Percentiles rank a stretch among this genome's conserved stretches.
phyloP scores from a whole-genome alignment of 2,329 filamentous ascomycete genomes.

The Pseudopithomyces maydicus region DNA sequence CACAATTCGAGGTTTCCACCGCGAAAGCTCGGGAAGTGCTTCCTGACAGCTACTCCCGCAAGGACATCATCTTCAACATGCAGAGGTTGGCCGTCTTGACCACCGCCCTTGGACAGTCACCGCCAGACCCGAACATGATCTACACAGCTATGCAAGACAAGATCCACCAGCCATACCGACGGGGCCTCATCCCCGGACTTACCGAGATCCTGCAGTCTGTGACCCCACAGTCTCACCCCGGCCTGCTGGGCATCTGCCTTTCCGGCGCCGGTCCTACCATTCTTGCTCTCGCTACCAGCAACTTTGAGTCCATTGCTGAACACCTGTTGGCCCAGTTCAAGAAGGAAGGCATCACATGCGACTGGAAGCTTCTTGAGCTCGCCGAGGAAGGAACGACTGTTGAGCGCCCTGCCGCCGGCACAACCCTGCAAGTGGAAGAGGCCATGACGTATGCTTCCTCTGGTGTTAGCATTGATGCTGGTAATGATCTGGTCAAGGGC shows the following conservation, averaged over 20 bases:
- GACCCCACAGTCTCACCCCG: constrained; percentile 83
- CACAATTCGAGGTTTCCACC: constrained; percentile 94
- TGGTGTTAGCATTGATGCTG: constrained; percentile 91
- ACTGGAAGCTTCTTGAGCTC: constrained; percentile 87
- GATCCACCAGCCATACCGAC: constrained; percentile 94
- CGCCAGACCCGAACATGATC: constrained; percentile 90
- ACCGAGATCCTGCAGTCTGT: constrained; percentile 90
- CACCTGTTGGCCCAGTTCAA: constrained; percentile 78
- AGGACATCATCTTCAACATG: constrained; percentile 93
- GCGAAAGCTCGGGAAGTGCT: constrained; percentile 87
- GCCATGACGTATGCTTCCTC: constrained; percentile 86
- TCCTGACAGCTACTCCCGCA: constrained; percentile 76
- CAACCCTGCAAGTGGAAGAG: constrained; percentile 28
- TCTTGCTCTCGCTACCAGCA: constrained; percentile 84
- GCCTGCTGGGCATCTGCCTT: constrained; percentile 90
- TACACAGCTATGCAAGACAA: constrained; percentile 99
- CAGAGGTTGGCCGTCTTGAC: constrained; percentile 91
- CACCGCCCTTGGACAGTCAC: constrained; percentile 84
- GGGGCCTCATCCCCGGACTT: constrained; percentile 87
- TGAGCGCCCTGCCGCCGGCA: constrained; percentile 19
- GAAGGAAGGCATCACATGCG: constrained; percentile 73
- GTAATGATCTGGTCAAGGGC: constrained; percentile 87
- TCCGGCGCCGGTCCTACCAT: constrained; percentile 96
- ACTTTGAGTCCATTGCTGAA: constrained; percentile 85
- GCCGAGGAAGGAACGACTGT: constrained; percentile 70